Evolutionary conservation across 2,329 filamentous ascomycete genomes (phyloP).

Genomic region (Paracamarosporium sp.): DNA sequence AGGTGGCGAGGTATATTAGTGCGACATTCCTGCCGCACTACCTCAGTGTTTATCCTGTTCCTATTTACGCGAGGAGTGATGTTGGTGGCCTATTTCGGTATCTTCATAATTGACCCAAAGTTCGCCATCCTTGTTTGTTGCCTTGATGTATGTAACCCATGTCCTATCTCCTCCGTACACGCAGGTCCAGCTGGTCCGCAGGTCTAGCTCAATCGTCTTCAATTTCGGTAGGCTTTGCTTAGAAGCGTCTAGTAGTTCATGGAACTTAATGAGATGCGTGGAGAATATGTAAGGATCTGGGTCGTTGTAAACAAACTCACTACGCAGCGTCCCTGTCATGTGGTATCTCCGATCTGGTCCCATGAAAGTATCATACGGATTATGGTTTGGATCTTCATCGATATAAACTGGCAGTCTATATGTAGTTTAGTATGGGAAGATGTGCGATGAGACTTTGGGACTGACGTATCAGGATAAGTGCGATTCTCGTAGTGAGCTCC

Average conservation of each 20-base stretch:
- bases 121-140: neutral
- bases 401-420: too few relatives aligned
- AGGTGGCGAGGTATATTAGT: too few relatives aligned
- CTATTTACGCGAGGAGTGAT: too few relatives aligned
- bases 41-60: too few relatives aligned
- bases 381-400: neutral
- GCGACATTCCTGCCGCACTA: too few relatives aligned
- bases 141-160: neutral
- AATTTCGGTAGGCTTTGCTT: neutral
- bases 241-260: neutral
- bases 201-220: neutral
- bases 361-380: conserved; percentile 7
- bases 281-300: too few relatives aligned
- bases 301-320: too few relatives aligned
- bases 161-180: neutral
- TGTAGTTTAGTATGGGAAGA: too few relatives aligned
- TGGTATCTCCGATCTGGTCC: conserved; percentile 4
- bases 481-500: too few relatives aligned
- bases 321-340: neutral
- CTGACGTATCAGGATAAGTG: too few relatives aligned
- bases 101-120: neutral
- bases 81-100: neutral
- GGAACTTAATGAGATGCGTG: conserved; percentile 1
- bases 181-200: too few relatives aligned
- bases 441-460: too few relatives aligned